Conservation (phyloP, 2,329 filamentous ascomycete species). For the Beauveria sp. region DNA sequence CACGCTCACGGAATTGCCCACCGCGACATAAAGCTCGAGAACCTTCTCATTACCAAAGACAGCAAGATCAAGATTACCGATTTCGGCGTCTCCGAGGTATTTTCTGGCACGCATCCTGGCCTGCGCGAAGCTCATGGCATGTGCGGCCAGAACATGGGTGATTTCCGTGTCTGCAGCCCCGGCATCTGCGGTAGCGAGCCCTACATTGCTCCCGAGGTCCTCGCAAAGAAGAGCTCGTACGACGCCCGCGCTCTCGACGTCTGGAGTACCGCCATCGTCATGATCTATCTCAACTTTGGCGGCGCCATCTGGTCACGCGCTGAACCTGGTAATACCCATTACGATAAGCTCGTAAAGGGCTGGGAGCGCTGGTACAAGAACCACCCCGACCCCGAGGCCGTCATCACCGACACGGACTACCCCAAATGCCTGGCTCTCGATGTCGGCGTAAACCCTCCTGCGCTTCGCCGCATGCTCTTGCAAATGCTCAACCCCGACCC, state of each 20-base stretch:
- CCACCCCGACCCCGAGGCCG: conserved; percentile 33
- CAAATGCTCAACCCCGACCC: conserved; percentile 81
- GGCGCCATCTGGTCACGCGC: conserved; percentile 70
- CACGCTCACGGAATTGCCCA: conserved; percentile 82
- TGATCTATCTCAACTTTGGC: conserved; percentile 66
- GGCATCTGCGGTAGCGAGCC: conserved; percentile 80
- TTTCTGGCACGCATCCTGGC: conserved; percentile 73
- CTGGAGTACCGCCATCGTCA: conserved; percentile 80
- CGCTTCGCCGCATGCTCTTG: conserved; percentile 62
- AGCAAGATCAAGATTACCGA: conserved; percentile 87
- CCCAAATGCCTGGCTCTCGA: conserved; percentile 62
- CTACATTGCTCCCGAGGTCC: conserved; percentile 81
- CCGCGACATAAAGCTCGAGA: conserved; percentile 86
- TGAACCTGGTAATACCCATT: conserved; percentile 47
- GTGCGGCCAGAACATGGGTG: conserved; percentile 66
- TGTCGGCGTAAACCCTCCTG: conserved; percentile 54
- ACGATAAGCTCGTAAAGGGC: conserved; percentile 55
- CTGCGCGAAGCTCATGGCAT: conserved; percentile 63
- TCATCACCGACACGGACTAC: conserved; percentile 51
- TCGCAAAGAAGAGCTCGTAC: conserved; percentile 55
- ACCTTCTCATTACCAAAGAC: conserved; percentile 69
- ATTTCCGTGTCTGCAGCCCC: conserved; percentile 63
- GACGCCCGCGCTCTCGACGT: conserved; percentile 78
- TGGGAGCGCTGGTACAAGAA: conserved; percentile 62
- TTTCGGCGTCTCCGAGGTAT: conserved; percentile 84